Conservation (phyloP, 495 filamentous ascomycete species). For the Umbilicaria muhlenbergii region DNA sequence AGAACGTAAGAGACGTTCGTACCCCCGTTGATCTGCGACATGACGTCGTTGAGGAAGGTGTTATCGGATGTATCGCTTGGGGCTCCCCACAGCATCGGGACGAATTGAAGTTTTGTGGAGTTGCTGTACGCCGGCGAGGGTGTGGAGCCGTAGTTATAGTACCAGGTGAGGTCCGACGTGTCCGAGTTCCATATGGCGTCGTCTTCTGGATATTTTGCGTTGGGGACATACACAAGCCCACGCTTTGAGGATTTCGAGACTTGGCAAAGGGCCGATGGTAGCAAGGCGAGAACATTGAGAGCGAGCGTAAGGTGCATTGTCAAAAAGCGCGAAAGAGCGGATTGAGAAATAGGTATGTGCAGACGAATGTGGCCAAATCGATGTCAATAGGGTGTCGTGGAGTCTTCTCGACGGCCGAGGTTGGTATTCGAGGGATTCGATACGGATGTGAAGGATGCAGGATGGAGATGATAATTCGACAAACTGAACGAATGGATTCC, state of each 20-base stretch:
- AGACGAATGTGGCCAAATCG: no score
- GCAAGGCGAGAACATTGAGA: no score
- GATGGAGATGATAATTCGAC: no score
- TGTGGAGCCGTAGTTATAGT: slow-evolving; percentile 54
- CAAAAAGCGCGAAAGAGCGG: no score
- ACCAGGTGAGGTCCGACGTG: slow-evolving; percentile 52
- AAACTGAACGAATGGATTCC: no score
- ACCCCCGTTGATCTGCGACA: slow-evolving; percentile 30
- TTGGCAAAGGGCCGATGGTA: no score
- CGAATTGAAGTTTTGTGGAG: slow-evolving; percentile 41
- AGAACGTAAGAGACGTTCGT: slow-evolving; percentile 49
- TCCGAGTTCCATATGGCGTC: slow-evolving; percentile 40
- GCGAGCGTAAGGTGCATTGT: no score
- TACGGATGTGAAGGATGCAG: no score
- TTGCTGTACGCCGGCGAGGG: slow-evolving; percentile 34
- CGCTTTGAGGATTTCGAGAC: slow-evolving; percentile 17
- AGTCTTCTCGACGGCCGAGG: no score
- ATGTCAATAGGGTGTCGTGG: no score
- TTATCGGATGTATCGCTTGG: slow-evolving; percentile 22
- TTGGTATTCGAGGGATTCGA: no score
- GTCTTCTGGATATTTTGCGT: slow-evolving; percentile 30
- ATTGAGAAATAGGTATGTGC: no score
- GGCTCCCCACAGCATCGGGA: slow-evolving; percentile 68
- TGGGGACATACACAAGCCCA: slow-evolving; percentile 50
- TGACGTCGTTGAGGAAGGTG: slow-evolving; percentile 38